Conservation (phyloP, 441 rosid species). For the Rhodomyrtus psidioides region DNA sequence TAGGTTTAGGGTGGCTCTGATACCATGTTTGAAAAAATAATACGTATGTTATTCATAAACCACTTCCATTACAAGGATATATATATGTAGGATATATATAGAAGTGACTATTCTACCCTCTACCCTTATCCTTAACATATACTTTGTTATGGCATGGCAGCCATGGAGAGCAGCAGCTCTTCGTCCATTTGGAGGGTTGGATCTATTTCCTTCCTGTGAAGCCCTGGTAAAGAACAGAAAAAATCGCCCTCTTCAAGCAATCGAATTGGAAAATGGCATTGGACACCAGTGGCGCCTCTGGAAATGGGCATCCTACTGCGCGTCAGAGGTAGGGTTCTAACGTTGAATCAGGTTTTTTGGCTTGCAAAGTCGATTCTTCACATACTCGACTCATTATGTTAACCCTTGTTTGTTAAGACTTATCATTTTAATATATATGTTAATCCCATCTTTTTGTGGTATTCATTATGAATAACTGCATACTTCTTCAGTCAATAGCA, state of each 20-base stretch:
- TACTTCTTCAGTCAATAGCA: not conserved
- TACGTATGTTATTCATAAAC: no score
- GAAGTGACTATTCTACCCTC: no score
- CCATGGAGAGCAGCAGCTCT: constrained; percentile 98
- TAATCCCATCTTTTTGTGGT: not conserved
- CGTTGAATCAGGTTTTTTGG: not conserved
- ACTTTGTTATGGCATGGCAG: constrained; percentile 27
- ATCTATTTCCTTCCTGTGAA: constrained; percentile 79
- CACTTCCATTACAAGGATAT: no score
- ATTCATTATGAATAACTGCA: not conserved
- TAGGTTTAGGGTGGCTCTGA: no score
- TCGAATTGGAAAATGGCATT: constrained; percentile 90
- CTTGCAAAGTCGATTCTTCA: not conserved
- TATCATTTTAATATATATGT: not conserved
- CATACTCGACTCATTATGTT: not conserved
- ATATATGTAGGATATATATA: no score
- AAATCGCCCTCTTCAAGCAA: constrained; percentile 74
- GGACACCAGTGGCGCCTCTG: constrained; percentile 84
- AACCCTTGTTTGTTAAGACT: not conserved
- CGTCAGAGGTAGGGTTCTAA: constrained; percentile 66
- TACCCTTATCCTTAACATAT: no score
- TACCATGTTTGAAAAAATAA: no score
- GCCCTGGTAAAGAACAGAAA: constrained; percentile 78
- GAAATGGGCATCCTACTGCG: constrained; percentile 97
- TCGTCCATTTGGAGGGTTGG: constrained; percentile 83